Evolutionary conservation across 495 filamentous ascomycete species (phyloP).

Genomic region (Lophium mytilinum): DNA sequence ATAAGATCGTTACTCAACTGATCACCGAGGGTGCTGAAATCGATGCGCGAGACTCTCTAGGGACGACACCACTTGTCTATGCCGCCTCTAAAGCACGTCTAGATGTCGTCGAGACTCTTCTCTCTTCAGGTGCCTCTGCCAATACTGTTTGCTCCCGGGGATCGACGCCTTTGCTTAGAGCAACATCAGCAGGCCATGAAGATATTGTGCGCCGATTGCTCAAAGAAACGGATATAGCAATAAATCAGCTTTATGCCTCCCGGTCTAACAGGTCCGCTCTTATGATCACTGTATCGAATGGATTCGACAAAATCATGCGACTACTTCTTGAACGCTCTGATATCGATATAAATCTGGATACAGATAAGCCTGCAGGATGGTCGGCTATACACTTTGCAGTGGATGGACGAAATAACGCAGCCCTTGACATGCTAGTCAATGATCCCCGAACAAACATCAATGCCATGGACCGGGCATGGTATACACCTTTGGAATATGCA

Average conservation of each 20-base stretch:
- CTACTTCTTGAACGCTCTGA: conserved; percentile 1
- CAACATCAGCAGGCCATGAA: background rate
- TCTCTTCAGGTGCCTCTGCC: background rate
- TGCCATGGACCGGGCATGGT: background rate
- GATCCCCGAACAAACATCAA: conserved; percentile 6
- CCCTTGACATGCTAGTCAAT: conserved; percentile 23
- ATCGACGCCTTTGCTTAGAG: conserved; percentile 7
- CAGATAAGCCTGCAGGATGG: background rate
- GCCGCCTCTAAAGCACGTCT: conserved; percentile 5
- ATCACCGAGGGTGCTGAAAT: conserved; percentile 5
- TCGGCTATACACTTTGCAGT: conserved; percentile 5
- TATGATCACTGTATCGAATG: background rate
- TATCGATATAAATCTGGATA: conserved; percentile 8
- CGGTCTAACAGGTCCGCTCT: conserved; percentile 1
- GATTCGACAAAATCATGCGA: background rate
- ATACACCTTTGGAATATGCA: conserved; percentile 9
- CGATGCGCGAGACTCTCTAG: conserved; percentile 6
- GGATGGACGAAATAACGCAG: conserved; percentile 4
- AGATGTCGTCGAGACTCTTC: conserved; percentile 6
- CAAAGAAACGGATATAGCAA: conserved; percentile 1
- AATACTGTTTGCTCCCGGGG: conserved; percentile 3
- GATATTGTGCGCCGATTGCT: background rate
- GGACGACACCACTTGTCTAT: conserved; percentile 4
- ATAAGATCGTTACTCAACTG: background rate
- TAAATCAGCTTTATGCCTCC: conserved; percentile 5